Evolutionary conservation across 768 basidiomycete species (phyloP).

Genomic region (Sarcodon sp.): DNA sequence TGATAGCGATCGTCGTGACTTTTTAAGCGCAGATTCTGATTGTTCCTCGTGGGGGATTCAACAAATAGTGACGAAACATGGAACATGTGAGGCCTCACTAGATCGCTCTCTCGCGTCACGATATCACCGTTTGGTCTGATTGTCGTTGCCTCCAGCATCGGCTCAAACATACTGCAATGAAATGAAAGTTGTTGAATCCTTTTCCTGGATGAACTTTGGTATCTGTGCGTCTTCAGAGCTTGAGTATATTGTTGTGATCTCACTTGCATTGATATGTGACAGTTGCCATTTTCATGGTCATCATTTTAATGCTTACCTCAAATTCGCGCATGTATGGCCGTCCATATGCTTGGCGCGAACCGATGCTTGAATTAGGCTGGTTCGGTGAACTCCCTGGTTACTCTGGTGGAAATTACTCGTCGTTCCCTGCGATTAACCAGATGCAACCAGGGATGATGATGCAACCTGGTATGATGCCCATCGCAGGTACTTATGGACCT

Average conservation of each 20-base stretch:
- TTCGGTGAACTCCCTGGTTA: constrained; percentile 62
- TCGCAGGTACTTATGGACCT: constrained; percentile 2
- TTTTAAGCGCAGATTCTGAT: neutral
- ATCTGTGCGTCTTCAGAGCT: constrained; percentile 22
- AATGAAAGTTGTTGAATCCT: constrained; percentile 68
- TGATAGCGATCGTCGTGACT: neutral
- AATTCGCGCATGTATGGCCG: constrained; percentile 43
- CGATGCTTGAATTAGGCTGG: constrained; percentile 59
- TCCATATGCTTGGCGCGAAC: constrained; percentile 42
- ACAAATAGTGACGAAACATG: constrained; percentile 35
- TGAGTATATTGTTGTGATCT: neutral
- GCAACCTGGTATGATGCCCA: constrained; percentile 1
- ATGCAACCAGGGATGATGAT: neutral
- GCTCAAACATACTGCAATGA: constrained; percentile 53
- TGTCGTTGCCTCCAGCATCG: constrained; percentile 32
- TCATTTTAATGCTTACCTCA: constrained; percentile 43
- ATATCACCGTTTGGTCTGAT: constrained; percentile 3
- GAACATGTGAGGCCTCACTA: constrained; percentile 30
- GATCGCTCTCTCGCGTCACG: neutral
- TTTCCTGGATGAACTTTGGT: constrained; percentile 66
- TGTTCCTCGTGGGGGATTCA: constrained; percentile 15
- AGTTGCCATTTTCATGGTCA: constrained; percentile 37
- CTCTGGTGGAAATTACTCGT: constrained; percentile 7
- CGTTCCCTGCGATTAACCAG: neutral
- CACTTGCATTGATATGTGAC: neutral